Evolutionary conservation across 2,329 filamentous ascomycete genomes (phyloP), one percentile per base, ranked within the genome.

Genomic region (Ramichloridium luteum): DNA sequence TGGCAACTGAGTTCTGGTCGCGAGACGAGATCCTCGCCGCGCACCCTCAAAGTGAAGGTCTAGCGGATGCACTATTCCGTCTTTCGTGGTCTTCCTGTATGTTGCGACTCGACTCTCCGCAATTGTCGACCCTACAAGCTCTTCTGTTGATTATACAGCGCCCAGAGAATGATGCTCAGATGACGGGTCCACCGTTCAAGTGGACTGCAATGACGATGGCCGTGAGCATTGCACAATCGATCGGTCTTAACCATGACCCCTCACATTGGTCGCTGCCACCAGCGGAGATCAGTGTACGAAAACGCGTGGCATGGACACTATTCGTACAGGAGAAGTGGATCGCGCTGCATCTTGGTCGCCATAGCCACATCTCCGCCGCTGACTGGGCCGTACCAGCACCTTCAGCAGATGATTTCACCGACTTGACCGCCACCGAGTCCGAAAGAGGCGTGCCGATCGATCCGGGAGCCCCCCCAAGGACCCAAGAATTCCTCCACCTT

Each of bases 251-350:
- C 32, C 58, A 76, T 2, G 73, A 79, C 46, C 74, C 72, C 39
- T 66, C 68, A 0, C 53, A 59, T 13, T 80, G 75, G 75, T 64
- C 67, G 8, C 68, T 79, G 25, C 73, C 74, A 2, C 54, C 58
- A 0, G 77, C 73, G 72, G 75, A 79, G 44, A 65, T 70, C 32
- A 69, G 72, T 0, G 55, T 78, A 12, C 59, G 75, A 10, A 70
- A 71, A 44, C 58, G 75, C 10, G 54, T 79, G 1, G 72, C 70
- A 0, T 80, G 75, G 74, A 73, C 67, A 2, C 51, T 77, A 0
- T 78, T 68, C 39, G 72, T 76, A 61, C 74, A 78, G 46, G 74
- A 79, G 40, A 73, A 70, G 44, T 76, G 68, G 72, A 65, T 67
- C 2, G 63, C 68, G 2, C 57, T 73, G 22, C 64, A 70, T 16